Evolutionary conservation across 1,284 basidiomycete species (phyloP), one percentile per base, ranked within the genome.

Genomic region (Malassezia caprae): DNA sequence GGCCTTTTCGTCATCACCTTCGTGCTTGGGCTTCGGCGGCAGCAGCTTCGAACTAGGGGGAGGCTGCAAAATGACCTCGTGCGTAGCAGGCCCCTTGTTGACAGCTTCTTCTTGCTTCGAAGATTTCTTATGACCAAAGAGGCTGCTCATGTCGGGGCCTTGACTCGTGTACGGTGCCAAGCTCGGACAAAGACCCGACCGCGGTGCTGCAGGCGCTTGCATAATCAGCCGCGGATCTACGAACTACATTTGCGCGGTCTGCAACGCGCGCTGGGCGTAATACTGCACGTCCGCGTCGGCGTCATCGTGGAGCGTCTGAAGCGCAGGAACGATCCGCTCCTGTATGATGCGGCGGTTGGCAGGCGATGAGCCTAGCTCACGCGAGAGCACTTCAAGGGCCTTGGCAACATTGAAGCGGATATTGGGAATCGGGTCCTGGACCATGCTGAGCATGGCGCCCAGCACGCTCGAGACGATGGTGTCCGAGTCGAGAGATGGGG

Each of bases 371-470:
- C 76, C 82, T 58, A 89, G 84, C 1, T 86, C 83, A 17, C 78
- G 78, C 0, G 87, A 87, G 51, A 96, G 80, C 24, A 88, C 84
- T 59, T 73, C 71, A 39, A 74, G 70, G 13, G 88, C 86, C 77
- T 96, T 96, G 42, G 91, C 88, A 30, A 96, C 90, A 76, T 98
- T 98, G 82, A 98, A 99, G 40, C 94, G 87, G 76, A 98, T 98
- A 78, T 99, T 99, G 54, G 94, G 94, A 71, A 99, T 98, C 8
- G 89, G 85, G 76, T 98, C 94, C 51, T 81, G 80, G 19, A 88
- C 86, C 52, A 98, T 83, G 59, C 84, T 81, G 53, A 94, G 78
- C 53, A 98, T 82, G 26, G 88, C 86, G 44, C 86, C 84, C 62
- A 96, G 83, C 62, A 98, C 87, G 48, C 88, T 87, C 53, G 85